phyloP scores from a whole-genome alignment of 2,329 filamentous ascomycete genomes.

The Sporothrix inflata region DNA sequence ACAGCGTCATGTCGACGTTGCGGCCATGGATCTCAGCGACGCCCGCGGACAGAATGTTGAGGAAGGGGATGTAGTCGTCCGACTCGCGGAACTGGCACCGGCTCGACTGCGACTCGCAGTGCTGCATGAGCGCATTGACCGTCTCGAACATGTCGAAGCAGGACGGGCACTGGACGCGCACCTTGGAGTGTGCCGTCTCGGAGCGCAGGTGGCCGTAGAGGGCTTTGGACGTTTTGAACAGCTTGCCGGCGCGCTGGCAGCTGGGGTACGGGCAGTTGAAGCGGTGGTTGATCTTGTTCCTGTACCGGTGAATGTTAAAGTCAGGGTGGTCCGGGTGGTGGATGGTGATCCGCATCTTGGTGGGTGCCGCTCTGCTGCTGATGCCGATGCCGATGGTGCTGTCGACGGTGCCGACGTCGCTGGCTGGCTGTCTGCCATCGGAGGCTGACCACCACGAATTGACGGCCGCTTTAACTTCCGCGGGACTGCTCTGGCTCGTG shows the following conservation, averaged over 20 bases:
- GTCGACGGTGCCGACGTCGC: neutral
- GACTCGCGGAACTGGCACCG: constrained; percentile 51
- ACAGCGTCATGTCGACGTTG: constrained; percentile 42
- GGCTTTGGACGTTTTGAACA: constrained; percentile 41
- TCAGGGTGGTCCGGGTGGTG: constrained; percentile 26
- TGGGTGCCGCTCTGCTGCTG: neutral
- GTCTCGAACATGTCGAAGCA: constrained; percentile 50
- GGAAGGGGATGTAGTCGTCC: constrained; percentile 44
- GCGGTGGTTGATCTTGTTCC: constrained; percentile 44
- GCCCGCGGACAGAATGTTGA: constrained; percentile 47
- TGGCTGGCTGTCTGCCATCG: neutral
- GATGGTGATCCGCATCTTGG: neutral
- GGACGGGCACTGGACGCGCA: constrained; percentile 48
- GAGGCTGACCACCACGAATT: neutral
- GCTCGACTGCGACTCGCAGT: constrained; percentile 51
- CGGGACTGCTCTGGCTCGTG: neutral
- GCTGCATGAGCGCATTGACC: constrained; percentile 50
- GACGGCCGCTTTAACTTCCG: neutral
- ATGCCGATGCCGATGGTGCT: neutral
- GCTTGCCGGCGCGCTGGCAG: constrained; percentile 50
- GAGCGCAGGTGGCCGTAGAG: constrained; percentile 52
- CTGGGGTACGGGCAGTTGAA: constrained; percentile 58
- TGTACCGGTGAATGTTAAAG: constrained; percentile 56
- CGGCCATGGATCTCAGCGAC: constrained; percentile 43
- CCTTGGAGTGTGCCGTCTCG: constrained; percentile 43